Percentiles rank a stretch among this genome's conserved stretches.
Evolutionary conservation across 164 flowering plant genomes (phyloP).

Genomic region (Liquidambar formosana): DNA sequence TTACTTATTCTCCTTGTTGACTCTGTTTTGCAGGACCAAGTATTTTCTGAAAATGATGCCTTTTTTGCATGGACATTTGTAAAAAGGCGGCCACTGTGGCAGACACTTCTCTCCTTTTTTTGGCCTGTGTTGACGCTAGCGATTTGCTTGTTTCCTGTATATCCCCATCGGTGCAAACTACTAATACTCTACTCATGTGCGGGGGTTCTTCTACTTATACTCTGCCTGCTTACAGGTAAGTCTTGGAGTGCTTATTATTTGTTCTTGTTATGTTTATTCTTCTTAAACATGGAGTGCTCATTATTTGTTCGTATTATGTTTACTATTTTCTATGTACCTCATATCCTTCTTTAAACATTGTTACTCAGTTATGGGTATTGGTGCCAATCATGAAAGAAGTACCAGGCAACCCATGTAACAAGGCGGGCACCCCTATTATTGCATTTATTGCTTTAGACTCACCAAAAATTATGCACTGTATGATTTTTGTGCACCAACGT

Average conservation of each 20-base stretch:
- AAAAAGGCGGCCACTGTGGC: conserved; percentile 86
- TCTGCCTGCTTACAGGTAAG: conserved; percentile 71
- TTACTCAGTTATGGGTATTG: conserved; percentile 1
- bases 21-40: conserved; percentile 70
- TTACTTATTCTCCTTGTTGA: neutral
- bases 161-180: conserved; percentile 87
- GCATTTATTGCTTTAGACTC: neutral
- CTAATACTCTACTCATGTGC: conserved; percentile 85
- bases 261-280: neutral
- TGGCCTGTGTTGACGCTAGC: conserved; percentile 97
- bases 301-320: neutral
- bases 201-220: conserved; percentile 75
- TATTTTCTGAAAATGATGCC: conserved; percentile 92
- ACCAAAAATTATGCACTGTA: neutral
- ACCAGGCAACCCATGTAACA: neutral
- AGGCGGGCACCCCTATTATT: neutral
- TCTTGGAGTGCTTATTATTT: conserved; percentile 8
- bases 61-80: conserved; percentile 96
- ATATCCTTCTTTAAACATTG: neutral
- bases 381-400: neutral
- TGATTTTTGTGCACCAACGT: neutral
- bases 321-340: neutral
- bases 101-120: conserved; percentile 87
- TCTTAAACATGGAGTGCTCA: neutral
- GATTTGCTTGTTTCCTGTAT: conserved; percentile 97